Percentiles rank a stretch among this genome's conserved stretches.
Evolutionary conservation across 2,329 filamentous ascomycete species (phyloP).

Genomic region (Fusarium sp.): DNA sequence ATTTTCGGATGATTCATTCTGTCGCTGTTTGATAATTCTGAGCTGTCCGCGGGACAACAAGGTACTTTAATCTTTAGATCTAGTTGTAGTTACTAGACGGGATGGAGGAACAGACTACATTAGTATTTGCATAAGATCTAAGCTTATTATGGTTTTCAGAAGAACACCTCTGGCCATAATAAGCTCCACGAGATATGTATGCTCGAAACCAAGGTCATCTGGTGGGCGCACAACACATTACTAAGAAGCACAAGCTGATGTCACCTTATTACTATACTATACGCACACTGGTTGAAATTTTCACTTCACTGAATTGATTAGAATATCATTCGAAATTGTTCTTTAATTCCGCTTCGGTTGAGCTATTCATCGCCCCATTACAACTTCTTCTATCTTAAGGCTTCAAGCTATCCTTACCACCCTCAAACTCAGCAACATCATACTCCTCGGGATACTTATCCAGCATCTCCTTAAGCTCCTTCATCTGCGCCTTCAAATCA

Average conservation of each 20-base stretch:
- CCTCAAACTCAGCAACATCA: constrained; percentile 79
- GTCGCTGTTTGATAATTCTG: background rate
- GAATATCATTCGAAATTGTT: background rate
- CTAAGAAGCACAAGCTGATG: background rate
- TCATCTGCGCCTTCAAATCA: constrained; percentile 76
- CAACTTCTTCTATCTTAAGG: constrained; percentile 2
- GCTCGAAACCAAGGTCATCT: background rate
- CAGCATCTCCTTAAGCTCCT: constrained; percentile 76
- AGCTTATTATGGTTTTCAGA: background rate
- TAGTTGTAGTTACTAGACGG: background rate
- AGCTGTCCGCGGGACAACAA: background rate
- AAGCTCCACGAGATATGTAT: background rate
- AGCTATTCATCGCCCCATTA: background rate
- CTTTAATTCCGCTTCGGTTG: background rate
- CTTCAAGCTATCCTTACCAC: constrained; percentile 71
- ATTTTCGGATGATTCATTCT: background rate
- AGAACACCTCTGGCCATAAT: background rate
- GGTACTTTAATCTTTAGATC: background rate
- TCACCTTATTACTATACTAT: background rate
- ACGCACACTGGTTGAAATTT: background rate
- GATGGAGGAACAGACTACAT: background rate
- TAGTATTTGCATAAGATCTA: background rate
- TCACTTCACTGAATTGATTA: background rate
- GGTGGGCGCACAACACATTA: background rate
- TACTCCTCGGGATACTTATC: constrained; percentile 93